Evolutionary conservation across 148 eudicot species (phyloP).

Genomic region (Bassia scoparia): DNA sequence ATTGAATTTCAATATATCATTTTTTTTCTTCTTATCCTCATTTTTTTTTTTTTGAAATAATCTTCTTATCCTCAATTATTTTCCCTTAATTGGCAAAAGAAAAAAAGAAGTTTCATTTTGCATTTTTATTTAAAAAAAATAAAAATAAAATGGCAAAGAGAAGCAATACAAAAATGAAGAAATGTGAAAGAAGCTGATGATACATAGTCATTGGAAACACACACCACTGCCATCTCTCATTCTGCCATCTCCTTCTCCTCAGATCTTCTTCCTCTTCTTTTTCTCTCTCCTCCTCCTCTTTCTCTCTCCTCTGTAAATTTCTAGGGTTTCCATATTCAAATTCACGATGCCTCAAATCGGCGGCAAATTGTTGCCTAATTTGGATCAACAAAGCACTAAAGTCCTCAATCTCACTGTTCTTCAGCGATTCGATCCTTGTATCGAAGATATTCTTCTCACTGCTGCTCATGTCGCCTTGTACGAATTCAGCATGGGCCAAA

Average conservation of each 20-base stretch:
- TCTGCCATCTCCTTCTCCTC: neutral
- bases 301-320: slow-evolving; percentile 9
- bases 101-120: too few species aligned
- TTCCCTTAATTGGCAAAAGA: too few species aligned
- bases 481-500: slow-evolving; percentile 61
- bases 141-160: too few species aligned
- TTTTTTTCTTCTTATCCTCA: too few species aligned
- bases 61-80: too few species aligned
- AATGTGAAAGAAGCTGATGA: too few species aligned
- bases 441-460: slow-evolving; percentile 69
- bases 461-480: slow-evolving; percentile 81
- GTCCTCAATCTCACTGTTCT: slow-evolving; percentile 73
- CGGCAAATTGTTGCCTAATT: slow-evolving; percentile 67
- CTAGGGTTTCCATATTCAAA: slow-evolving; percentile 26
- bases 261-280: too few species aligned
- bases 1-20: too few species aligned
- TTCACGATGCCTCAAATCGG: slow-evolving; percentile 46
- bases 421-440: slow-evolving; percentile 66
- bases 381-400: slow-evolving; percentile 67
- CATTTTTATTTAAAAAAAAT: too few species aligned
- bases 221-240: neutral
- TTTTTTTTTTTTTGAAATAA: too few species aligned
- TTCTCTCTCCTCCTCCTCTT: slow-evolving; percentile 1
- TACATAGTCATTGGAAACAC: neutral
- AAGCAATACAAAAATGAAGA: too few species aligned